A percentile compares a stretch with the other conserved stretches of the same genome.
These are phyloP conservation scores for Aspergillus ellipticus DNA, from an alignment of 495 filamentous ascomycete species.

Conservation along the genomic window DNA sequence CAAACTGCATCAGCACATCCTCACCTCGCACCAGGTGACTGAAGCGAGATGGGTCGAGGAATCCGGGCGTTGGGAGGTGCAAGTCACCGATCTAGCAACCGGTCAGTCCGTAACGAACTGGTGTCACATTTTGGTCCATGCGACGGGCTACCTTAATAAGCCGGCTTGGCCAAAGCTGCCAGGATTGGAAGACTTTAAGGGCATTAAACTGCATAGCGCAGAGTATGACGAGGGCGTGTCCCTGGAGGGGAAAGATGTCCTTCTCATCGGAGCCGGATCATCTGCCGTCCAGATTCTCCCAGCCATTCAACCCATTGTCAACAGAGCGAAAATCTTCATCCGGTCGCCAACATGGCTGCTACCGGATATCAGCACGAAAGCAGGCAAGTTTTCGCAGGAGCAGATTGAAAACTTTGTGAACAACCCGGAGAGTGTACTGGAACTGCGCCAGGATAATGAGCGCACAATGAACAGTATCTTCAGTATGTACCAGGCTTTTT, in stretches of 20 bases:
- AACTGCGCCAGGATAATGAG: background rate
- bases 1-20: background rate
- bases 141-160: too few relatives aligned
- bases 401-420: background rate
- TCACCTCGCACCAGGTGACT: slow-evolving; percentile 1
- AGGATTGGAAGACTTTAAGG: background rate
- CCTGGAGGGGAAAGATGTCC: background rate
- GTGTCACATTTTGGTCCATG: too few relatives aligned
- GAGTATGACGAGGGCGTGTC: background rate
- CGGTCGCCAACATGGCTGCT: slow-evolving; percentile 3
- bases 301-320: slow-evolving; percentile 4
- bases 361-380: too few relatives aligned
- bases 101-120: too few relatives aligned
- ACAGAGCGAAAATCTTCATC: too few relatives aligned
- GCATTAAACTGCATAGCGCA: background rate
- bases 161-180: too few relatives aligned
- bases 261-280: slow-evolving; percentile 2
- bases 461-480: background rate
- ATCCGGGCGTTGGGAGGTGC: background rate
- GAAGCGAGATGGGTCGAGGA: slow-evolving; percentile 6
- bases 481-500: background rate
- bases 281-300: slow-evolving; percentile 5
- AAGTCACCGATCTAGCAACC: too few relatives aligned
- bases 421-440: background rate
- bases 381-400: slow-evolving; percentile 14